These are phyloP conservation scores for Pterocarpus macrocarpus DNA, from an alignment of 306 rosid genomes.

Conservation along the genomic window DNA sequence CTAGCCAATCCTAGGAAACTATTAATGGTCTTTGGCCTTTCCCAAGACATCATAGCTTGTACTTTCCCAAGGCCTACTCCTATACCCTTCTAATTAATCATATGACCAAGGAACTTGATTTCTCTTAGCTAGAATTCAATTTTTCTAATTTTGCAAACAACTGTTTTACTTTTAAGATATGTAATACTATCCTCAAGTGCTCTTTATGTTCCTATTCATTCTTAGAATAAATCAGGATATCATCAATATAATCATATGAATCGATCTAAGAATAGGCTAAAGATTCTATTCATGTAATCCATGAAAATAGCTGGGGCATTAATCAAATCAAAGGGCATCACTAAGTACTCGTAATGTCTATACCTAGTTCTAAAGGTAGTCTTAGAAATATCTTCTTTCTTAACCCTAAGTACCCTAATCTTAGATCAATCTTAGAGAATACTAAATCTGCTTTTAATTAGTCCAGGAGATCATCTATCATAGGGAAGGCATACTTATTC, in stretches of 20 bases:
- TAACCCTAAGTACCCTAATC: too few relatives aligned
- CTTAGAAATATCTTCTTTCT: neutral
- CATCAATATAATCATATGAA: neutral
- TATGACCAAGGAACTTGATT: too few relatives aligned
- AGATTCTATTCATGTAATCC: neutral
- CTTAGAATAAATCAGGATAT: neutral
- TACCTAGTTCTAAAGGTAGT: neutral
- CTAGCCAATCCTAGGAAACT: too few relatives aligned
- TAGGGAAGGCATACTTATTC: neutral
- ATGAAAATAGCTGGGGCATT: neutral
- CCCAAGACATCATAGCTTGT: too few relatives aligned
- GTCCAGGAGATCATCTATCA: neutral
- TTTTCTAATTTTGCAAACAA: too few relatives aligned
- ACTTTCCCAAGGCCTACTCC: too few relatives aligned
- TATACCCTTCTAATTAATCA: too few relatives aligned
- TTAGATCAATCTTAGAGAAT: neutral
- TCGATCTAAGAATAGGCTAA: neutral
- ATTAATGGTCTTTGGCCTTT: too few relatives aligned
- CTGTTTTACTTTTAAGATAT: too few relatives aligned
- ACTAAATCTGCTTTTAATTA: neutral
- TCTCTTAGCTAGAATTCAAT: too few relatives aligned
- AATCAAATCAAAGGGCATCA: neutral
- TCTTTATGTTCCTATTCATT: neutral
- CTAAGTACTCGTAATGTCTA: neutral
- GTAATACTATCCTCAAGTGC: neutral